Percentiles rank a stretch among this genome's conserved stretches.
phyloP scores from a whole-genome alignment of 371 early-diverging fungal species.

The Apophysomyces variabilis region DNA sequence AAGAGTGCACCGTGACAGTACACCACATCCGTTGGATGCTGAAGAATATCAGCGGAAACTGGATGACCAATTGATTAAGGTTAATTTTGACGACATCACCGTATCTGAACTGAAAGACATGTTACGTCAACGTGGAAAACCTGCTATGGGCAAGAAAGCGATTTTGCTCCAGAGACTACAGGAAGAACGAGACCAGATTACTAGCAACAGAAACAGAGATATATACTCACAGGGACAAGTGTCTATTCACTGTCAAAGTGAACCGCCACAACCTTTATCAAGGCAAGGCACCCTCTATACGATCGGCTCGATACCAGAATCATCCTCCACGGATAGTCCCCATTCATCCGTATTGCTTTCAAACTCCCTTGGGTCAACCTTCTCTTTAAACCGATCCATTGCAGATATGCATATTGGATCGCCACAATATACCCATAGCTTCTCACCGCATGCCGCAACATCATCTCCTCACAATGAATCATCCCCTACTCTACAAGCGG shows the following conservation, averaged over 20 bases:
- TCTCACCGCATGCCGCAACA: constrained; percentile 33
- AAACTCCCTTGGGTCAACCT: constrained; percentile 22
- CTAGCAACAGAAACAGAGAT: constrained; percentile 23
- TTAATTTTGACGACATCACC: constrained; percentile 70
- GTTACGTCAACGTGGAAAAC: constrained; percentile 49
- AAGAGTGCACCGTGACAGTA: constrained; percentile 26
- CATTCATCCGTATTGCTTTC: constrained; percentile 10
- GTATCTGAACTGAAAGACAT: constrained; percentile 75
- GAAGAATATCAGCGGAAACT: constrained; percentile 55
- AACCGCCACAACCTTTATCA: background rate
- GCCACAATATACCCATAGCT: constrained; percentile 31
- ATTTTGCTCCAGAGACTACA: constrained; percentile 41
- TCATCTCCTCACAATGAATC: constrained; percentile 30
- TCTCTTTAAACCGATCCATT: constrained; percentile 31
- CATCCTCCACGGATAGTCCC: constrained; percentile 27
- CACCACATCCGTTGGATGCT: constrained; percentile 34
- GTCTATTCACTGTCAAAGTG: background rate
- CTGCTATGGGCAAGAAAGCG: constrained; percentile 63
- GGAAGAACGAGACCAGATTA: constrained; percentile 56
- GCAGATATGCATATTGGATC: constrained; percentile 40
- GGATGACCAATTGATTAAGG: constrained; percentile 60
- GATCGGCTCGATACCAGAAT: background rate
- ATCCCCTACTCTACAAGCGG: constrained; percentile 22
- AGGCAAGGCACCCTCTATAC: background rate
- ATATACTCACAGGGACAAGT: constrained; percentile 26